Evolutionary conservation across 495 filamentous ascomycete genomes (phyloP).

Genomic region (Rostrohypoxylon terebratum): DNA sequence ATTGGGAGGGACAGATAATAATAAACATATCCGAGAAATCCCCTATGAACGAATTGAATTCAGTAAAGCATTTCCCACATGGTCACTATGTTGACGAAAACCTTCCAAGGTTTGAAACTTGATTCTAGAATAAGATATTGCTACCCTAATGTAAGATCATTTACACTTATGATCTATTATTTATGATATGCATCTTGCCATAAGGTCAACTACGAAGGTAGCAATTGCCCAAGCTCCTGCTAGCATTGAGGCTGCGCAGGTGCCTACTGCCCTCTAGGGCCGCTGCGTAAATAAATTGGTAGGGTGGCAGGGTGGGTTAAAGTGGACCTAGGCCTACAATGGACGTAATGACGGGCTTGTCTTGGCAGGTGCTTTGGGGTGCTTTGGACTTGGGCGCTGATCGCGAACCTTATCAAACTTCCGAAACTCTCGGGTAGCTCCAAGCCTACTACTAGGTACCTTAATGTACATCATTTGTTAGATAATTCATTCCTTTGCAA

Average conservation of each 20-base stretch:
- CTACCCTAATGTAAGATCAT: not conserved
- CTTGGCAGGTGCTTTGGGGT: not conserved
- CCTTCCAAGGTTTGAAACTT: too few relatives aligned
- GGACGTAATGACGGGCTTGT: not conserved
- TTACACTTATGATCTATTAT: not conserved
- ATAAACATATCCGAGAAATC: not conserved
- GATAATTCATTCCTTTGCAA: not conserved
- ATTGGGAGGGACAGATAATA: not conserved
- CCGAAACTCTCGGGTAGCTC: slow-evolving; percentile 12
- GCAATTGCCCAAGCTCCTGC: not conserved
- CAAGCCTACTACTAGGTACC: not conserved
- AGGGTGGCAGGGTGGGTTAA: not conserved
- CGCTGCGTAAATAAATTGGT: not conserved
- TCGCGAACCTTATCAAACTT: slow-evolving; percentile 20
- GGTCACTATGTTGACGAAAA: not conserved
- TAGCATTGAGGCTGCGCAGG: not conserved
- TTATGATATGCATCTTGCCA: slow-evolving; percentile 16
- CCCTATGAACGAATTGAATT: slow-evolving; percentile 2
- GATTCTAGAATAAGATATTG: slow-evolving; percentile 3
- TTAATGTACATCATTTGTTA: slow-evolving; percentile 3
- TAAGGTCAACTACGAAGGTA: not conserved
- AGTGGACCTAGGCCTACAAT: not conserved
- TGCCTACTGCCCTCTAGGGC: not conserved
- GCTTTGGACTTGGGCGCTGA: not conserved
- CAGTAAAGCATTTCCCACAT: not conserved